Evolutionary conservation across 768 basidiomycete genomes (phyloP), one percentile per base, ranked within the genome.

Genomic region (Podaxis sp.): DNA sequence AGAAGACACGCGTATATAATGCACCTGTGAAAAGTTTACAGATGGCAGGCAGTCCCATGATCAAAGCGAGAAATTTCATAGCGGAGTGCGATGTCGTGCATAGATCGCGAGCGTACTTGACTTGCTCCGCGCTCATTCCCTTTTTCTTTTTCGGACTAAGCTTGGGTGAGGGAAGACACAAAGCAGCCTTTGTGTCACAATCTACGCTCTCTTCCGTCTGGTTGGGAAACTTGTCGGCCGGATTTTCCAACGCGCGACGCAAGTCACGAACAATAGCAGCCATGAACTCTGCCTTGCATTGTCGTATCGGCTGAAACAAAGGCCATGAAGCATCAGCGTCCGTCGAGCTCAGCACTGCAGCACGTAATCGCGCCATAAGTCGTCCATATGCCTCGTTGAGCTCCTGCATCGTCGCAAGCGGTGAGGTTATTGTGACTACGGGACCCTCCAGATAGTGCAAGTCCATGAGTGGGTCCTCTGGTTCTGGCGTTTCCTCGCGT

Each of bases 401-500:
- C 61, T 86, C 84, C 56, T 77, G 75, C 51, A 86, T 75, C 52
- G 80, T 76, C 13, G 82, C 73, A 46, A 80, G 75, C 1, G 73
- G 66, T 11, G 80, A 76, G 25, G 90, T 72, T 57, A 94, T 87
- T 54, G 77, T 81, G 2, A 80, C 72, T 2, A 94, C 81, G 2
- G 91, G 87, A 27, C 80, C 76, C n/a, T 80, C 79, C 33, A 94
- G 82, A 70, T 91, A 94, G 19, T 73, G 72, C 12, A 86, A 74
- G 67, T 91, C 79, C 6, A 78, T 78, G 17, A 91, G 79, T 11
- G 90, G 89, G 67, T 87, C 84, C 2, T 75, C 73, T 2, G 93
- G 92, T 67, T 91, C 91, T n/a, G 92, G 93, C 0, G 92, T 93
- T 13, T 79, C 73, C 61, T 91, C 86, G 60, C 91, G 83, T 19